Percentiles rank a stretch among this genome's conserved stretches.
phyloP scores from a whole-genome alignment of 2,329 filamentous ascomycete species.

The Cadophora malorum region DNA sequence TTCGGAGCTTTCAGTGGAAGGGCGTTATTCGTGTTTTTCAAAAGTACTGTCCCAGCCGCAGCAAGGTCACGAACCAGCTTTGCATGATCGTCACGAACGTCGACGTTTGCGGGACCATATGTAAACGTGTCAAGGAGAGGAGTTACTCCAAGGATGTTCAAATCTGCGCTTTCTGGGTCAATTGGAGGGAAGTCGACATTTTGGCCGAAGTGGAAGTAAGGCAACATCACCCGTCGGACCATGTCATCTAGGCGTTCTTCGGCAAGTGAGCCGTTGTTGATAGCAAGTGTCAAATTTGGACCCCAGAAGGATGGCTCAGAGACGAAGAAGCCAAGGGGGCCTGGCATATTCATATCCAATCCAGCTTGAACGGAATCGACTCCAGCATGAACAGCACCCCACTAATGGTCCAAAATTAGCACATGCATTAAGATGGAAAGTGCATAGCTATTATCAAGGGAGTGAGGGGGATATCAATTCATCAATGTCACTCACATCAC shows the following conservation, averaged over 20 bases:
- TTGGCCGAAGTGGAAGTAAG: slow-evolving; percentile 64
- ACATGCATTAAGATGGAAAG: background rate
- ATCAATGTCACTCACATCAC: slow-evolving; percentile 51
- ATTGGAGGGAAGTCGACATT: slow-evolving; percentile 49
- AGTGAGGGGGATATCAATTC: background rate
- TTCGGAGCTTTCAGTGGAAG: slow-evolving; percentile 62
- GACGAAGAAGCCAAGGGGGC: slow-evolving; percentile 59
- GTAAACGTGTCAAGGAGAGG: slow-evolving; percentile 77
- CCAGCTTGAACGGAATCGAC: slow-evolving; percentile 65
- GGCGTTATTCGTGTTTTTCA: slow-evolving; percentile 64
- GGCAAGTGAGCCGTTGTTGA: slow-evolving; percentile 55
- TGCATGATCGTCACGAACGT: slow-evolving; percentile 66
- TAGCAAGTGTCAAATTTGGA: slow-evolving; percentile 44
- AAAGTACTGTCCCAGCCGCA: slow-evolving; percentile 64
- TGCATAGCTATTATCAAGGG: background rate
- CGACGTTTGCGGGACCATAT: slow-evolving; percentile 72
- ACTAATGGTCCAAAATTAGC: slow-evolving; percentile 43
- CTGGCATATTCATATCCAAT: slow-evolving; percentile 74
- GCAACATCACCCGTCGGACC: slow-evolving; percentile 66
- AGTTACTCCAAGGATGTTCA: slow-evolving; percentile 28
- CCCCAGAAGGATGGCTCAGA: slow-evolving; percentile 29
- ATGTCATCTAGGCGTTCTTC: slow-evolving; percentile 63
- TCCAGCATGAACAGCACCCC: slow-evolving; percentile 65
- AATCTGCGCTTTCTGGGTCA: slow-evolving; percentile 30
- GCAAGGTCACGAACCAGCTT: slow-evolving; percentile 52